These are phyloP conservation scores for Peltaster fructicola DNA, from an alignment of 2,329 filamentous ascomycete species.

Conservation along the genomic window DNA sequence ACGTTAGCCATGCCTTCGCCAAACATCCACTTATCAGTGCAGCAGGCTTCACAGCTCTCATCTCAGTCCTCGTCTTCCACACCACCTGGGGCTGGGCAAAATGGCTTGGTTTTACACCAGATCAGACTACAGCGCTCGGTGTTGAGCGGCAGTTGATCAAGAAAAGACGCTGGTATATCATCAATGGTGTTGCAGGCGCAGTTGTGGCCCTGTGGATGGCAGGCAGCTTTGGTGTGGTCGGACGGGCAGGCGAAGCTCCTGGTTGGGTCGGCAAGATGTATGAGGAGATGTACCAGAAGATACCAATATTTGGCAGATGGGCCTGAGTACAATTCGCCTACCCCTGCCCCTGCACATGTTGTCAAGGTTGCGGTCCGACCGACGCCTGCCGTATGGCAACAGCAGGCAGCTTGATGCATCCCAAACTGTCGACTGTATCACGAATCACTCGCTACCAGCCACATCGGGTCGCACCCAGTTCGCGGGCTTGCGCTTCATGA, in stretches of 20 bases:
- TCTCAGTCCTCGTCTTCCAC: conserved; percentile 54
- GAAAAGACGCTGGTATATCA: conserved; percentile 49
- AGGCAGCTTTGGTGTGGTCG: conserved; percentile 64
- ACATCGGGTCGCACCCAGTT: too few relatives aligned
- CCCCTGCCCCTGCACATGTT: too few relatives aligned
- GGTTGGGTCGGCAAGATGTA: conserved; percentile 73
- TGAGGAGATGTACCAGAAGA: conserved; percentile 50
- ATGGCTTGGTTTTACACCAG: conserved; percentile 53
- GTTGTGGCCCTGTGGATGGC: conserved; percentile 58
- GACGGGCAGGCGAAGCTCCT: conserved; percentile 46
- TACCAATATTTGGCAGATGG: conserved; percentile 40
- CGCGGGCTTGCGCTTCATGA: conserved; percentile 72
- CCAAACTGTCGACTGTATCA: too few relatives aligned
- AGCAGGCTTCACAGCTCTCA: conserved; percentile 48
- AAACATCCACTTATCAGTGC: conserved; percentile 50
- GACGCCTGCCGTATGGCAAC: too few relatives aligned
- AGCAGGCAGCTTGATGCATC: too few relatives aligned
- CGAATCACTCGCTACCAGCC: too few relatives aligned
- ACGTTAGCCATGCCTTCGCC: conserved; percentile 71
- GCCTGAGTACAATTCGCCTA: conserved; percentile 22
- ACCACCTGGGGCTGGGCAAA: conserved; percentile 72
- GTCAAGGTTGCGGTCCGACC: too few relatives aligned
- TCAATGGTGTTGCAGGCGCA: conserved; percentile 46
- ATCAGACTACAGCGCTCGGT: conserved; percentile 32
- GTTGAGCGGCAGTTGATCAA: conserved; percentile 33